These are phyloP conservation scores for Aristolochia fimbriata DNA, from an alignment of 164 flowering plant species.

Conservation along the genomic window DNA sequence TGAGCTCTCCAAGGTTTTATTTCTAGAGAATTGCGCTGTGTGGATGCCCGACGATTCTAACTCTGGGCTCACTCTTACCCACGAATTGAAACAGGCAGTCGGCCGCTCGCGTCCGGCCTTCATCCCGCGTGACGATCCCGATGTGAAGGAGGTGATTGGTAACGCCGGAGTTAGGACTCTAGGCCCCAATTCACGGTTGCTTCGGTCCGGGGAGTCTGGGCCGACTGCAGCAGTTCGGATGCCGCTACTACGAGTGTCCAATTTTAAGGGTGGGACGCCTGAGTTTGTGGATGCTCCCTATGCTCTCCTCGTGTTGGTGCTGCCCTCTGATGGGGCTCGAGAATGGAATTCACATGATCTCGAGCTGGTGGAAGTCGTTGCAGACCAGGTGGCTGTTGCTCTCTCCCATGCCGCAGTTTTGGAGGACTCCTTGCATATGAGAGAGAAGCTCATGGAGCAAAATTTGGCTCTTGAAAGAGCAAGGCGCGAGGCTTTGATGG, in stretches of 20 bases:
- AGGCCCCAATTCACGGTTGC: slow-evolving; percentile 10
- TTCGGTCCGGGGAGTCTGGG: slow-evolving; percentile 7
- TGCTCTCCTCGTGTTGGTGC: slow-evolving; percentile 24
- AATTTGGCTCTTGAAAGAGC: slow-evolving; percentile 45
- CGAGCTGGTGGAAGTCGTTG: slow-evolving; percentile 22
- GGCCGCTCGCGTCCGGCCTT: not conserved
- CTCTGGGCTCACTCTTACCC: slow-evolving; percentile 6
- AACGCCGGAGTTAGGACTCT: slow-evolving; percentile 9
- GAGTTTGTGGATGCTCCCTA: slow-evolving; percentile 15
- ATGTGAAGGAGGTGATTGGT: slow-evolving; percentile 7
- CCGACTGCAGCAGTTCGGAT: slow-evolving; percentile 16
- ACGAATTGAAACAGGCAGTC: slow-evolving; percentile 8
- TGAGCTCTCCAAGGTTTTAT: slow-evolving; percentile 14
- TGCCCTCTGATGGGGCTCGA: slow-evolving; percentile 9
- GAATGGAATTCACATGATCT: slow-evolving; percentile 17
- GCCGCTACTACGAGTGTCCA: slow-evolving; percentile 23
- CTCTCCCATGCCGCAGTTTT: slow-evolving; percentile 64
- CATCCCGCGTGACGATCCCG: slow-evolving; percentile 10
- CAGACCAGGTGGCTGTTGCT: slow-evolving; percentile 51
- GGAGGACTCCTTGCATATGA: slow-evolving; percentile 48
- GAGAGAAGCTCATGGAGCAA: slow-evolving; percentile 42
- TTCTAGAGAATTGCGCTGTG: slow-evolving; percentile 14
- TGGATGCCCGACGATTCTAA: slow-evolving; percentile 15
- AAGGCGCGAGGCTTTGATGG: slow-evolving; percentile 40
- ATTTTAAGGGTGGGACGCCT: slow-evolving; percentile 22